Evolutionary conservation across 2,329 filamentous ascomycete genomes (phyloP), one percentile per base, ranked within the genome.

Genomic region (Dothideomycetes sp.): DNA sequence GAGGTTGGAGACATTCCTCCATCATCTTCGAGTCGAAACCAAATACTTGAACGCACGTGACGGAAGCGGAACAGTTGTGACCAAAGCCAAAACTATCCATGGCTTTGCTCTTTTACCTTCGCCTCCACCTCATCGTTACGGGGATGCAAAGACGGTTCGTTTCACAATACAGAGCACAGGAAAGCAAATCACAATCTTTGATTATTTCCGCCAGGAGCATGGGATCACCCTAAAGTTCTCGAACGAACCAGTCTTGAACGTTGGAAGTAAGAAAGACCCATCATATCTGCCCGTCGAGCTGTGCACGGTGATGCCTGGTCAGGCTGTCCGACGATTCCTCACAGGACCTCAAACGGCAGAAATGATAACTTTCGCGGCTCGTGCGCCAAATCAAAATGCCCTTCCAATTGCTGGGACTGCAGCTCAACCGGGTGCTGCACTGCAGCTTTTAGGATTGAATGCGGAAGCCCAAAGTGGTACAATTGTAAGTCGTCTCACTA

Each of bases 351-450:
- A 89, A 52, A 83, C 81, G 0, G 66, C 70, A 0, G 52, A 62
- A 1, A 88, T 91, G 84, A 76, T 89, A 34, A 61, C 62, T 1
- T 84, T 85, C 53, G 81, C 85, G 1, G 84, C 81, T 41, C 72
- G 81, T 3, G 62, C 62, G 0, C 84, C 84, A 0, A 68, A 68
- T 2, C 62, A 70, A 4, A 93, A 89, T 47, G 82, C 79, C 0
- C 53, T 66, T 1, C 81, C 79, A 0, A 81, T 91, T 49, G 67
- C 50, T 29, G 56, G 55, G 14, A 52, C 45, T 45, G 22, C 45
- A 1, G 33, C 36, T 1, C 29, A 15, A 7, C 47, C 71, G 2
- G 68, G 56, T 0, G 66, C 69, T 7, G 81, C 75, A 2, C 69
- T 76, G 17, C 46, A 62, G 14, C 62, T 75, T 4, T 65, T 89